Evolutionary conservation across 73 alveolate genomes (phyloP).

Genomic region (Symbiodinium natans): DNA sequence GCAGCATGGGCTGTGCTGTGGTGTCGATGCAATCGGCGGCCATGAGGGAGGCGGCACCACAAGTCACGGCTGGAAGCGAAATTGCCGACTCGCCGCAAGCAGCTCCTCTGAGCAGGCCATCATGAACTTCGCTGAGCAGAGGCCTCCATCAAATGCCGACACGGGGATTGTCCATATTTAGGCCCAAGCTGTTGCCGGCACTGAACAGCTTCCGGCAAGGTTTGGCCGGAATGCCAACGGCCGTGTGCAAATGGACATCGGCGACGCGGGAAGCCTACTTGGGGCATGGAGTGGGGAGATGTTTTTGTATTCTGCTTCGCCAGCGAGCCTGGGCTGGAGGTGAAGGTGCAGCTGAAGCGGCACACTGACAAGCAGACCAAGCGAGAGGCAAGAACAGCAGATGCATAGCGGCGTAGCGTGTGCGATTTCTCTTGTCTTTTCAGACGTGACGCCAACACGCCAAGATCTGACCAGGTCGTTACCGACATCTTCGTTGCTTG

Average conservation of each 20-base stretch:
- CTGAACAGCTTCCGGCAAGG: too few species aligned
- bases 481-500: constrained; percentile 86
- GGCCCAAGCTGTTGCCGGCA: too few species aligned
- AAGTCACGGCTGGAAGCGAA: too few species aligned
- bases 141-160: not conserved
- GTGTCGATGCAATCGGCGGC: constrained; percentile 29
- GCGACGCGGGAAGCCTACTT: not conserved
- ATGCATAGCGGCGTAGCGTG: too few species aligned
- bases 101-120: constrained; percentile 7
- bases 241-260: constrained; percentile 61
- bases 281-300: too few species aligned
- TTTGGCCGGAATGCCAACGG: constrained; percentile 26
- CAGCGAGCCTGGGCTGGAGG: too few species aligned
- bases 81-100: too few species aligned
- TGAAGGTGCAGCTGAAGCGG: constrained; percentile 48
- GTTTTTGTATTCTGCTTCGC: too few species aligned
- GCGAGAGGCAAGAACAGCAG: constrained; percentile 27
- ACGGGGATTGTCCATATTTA: not conserved
- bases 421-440: not conserved
- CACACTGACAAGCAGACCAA: constrained; percentile 73
- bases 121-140: constrained; percentile 83
- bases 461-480: constrained; percentile 20
- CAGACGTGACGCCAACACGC: not conserved
- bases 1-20: constrained; percentile 94
- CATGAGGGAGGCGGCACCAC: constrained; percentile 7